Evolutionary conservation across 352 stramenopile genomes (phyloP).

Genomic region (Phytophthora pisi): DNA sequence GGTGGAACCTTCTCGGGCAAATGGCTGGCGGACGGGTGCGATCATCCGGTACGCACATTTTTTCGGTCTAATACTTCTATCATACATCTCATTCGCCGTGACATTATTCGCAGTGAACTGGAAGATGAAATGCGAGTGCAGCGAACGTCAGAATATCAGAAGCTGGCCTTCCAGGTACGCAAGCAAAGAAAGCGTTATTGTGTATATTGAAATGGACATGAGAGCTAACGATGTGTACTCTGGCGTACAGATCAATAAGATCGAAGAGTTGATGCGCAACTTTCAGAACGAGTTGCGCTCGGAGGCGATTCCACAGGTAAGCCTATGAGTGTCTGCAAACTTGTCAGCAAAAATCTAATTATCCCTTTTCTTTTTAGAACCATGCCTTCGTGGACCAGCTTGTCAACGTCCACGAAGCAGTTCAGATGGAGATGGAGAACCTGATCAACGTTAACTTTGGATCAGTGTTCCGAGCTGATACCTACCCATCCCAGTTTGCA

Average conservation of each 20-base stretch:
- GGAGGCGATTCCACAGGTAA: conserved; percentile 44
- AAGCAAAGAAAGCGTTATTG: not conserved
- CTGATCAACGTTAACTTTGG: conserved; percentile 90
- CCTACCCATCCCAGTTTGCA: conserved; percentile 86
- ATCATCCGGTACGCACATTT: conserved; percentile 79
- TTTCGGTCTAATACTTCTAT: not conserved
- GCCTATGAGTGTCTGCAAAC: conserved; percentile 30
- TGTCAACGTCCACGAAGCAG: conserved; percentile 61
- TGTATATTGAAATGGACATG: not conserved
- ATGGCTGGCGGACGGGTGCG: conserved; percentile 92
- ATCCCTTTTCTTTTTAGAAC: conserved; percentile 35
- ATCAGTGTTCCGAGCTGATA: conserved; percentile 85
- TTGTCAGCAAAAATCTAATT: not conserved
- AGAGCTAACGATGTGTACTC: not conserved
- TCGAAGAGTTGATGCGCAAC: conserved; percentile 71
- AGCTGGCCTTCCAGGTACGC: conserved; percentile 58
- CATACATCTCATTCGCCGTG: not conserved
- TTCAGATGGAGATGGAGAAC: conserved; percentile 76
- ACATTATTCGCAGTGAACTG: conserved; percentile 64
- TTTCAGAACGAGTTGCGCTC: conserved; percentile 63
- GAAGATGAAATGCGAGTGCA: conserved; percentile 84
- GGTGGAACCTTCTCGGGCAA: conserved; percentile 93
- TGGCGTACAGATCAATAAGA: conserved; percentile 48
- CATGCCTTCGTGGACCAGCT: conserved; percentile 69
- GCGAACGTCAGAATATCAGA: conserved; percentile 60